Evolutionary conservation across 768 basidiomycete genomes (phyloP).

Genomic region (Calocera cornea): DNA sequence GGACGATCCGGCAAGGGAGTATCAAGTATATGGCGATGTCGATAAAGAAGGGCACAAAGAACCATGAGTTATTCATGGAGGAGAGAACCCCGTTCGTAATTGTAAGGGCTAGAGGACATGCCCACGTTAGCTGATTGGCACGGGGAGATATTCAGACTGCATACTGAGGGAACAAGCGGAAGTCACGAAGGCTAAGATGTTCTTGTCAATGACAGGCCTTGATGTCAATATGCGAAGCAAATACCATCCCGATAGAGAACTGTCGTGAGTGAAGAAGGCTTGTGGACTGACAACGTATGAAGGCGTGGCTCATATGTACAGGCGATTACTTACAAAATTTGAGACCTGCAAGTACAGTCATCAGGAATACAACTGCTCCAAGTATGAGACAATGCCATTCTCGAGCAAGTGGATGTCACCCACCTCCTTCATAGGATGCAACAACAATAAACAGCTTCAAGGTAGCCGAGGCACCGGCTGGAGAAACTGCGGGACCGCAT

Average conservation of each 20-base stretch:
- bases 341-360: neutral
- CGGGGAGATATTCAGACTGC: neutral
- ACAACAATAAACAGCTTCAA: neutral
- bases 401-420: neutral
- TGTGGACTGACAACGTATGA: neutral
- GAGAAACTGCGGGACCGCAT: neutral
- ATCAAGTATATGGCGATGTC: neutral
- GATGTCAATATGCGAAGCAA: neutral
- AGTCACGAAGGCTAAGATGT: neutral
- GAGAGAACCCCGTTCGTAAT: neutral
- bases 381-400: neutral
- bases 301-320: neutral
- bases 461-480: neutral
- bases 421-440: neutral
- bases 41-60: neutral
- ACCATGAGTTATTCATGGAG: neutral
- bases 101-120: neutral
- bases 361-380: neutral
- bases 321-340: neutral
- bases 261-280: neutral
- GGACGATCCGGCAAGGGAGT: no score
- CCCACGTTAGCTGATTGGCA: neutral
- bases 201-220: neutral
- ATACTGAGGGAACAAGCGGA: neutral
- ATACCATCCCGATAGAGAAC: neutral